Conservation (phyloP, 1,139 yeast species). For the Pichia sp. region DNA sequence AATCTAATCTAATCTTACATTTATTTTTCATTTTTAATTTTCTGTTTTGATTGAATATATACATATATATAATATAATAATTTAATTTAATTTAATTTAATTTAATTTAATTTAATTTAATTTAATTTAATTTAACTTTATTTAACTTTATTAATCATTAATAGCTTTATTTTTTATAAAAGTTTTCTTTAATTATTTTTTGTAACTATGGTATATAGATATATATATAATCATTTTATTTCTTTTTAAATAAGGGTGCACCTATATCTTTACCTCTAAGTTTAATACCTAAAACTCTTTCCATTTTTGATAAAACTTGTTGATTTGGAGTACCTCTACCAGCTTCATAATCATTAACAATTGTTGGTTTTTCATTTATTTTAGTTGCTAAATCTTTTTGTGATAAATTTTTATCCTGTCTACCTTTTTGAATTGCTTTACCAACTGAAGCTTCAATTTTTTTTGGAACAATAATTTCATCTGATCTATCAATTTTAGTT, state of each 20-base stretch:
- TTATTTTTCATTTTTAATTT: no score
- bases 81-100: no score
- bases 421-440: slow-evolving; percentile 76
- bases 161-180: no score
- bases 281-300: slow-evolving; percentile 90
- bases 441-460: slow-evolving; percentile 83
- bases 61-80: no score
- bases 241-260: slow-evolving; percentile 75
- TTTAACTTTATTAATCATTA: no score
- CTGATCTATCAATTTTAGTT: slow-evolving; percentile 88
- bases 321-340: slow-evolving; percentile 97
- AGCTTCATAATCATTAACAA: slow-evolving; percentile 93
- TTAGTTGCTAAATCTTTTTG: slow-evolving; percentile 96
- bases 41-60: no score
- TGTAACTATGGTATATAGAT: not conserved
- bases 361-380: slow-evolving; percentile 92
- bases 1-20: no score
- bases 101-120: no score
- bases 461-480: slow-evolving; percentile 90
- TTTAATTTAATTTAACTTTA: no score
- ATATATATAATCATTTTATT: slow-evolving; percentile 28
- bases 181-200: no score
- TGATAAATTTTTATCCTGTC: slow-evolving; percentile 83
- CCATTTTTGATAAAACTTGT: slow-evolving; percentile 86
- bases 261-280: slow-evolving; percentile 96